Evolutionary conservation across 2,329 filamentous ascomycete genomes (phyloP), one percentile per base, ranked within the genome.

Genomic region (Mollisiaceae sp.): DNA sequence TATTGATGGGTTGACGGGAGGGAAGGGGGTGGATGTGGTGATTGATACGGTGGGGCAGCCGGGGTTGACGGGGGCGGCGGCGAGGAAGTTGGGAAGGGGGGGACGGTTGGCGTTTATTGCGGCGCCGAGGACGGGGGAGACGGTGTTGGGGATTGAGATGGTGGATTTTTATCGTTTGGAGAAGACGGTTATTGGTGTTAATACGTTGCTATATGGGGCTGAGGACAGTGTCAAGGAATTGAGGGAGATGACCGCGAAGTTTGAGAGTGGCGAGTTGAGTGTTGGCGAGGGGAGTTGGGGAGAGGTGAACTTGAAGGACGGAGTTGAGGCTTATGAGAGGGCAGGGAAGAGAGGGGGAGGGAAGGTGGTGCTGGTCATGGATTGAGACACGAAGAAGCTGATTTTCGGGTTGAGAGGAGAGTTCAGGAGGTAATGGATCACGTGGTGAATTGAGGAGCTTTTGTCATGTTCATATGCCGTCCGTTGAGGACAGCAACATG

Each of bases 211-310:
- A 8, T 72, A 71, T 64, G 39, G 52, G 5, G 68, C 66, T 1
- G 65, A 67, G 47, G 71, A 71, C n/a, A 64, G 69, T 58, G 73
- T 67, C 1, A 32, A 15, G 18, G 63, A 67, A 56, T 47, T 74
- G 57, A 82, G 87, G 64, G 83, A 83, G 84, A 88, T 89, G 73
- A 65, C 59, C 0, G 18, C 57, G 9, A 54, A 62, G 27, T 74
- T 74, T 59, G 71, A 74, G 18, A 38, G 54, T 0, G 69, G 68
- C 0, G 27, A 36, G 2, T 59, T 73, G 58, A 12, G 1, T n/a
- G 64, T 66, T 24, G 60, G 62, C 27, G 43, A 63, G 12, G 57
- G 43, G 22, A 54, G 39, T 20, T 41, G 52, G 0, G 68, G 67
- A 0, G 24, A 36, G 2, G 56, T 73, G 56, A 22, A 8, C n/a